Evolutionary conservation across 129 eudicot species (phyloP).

Genomic region (Flaveria sonorensis): DNA sequence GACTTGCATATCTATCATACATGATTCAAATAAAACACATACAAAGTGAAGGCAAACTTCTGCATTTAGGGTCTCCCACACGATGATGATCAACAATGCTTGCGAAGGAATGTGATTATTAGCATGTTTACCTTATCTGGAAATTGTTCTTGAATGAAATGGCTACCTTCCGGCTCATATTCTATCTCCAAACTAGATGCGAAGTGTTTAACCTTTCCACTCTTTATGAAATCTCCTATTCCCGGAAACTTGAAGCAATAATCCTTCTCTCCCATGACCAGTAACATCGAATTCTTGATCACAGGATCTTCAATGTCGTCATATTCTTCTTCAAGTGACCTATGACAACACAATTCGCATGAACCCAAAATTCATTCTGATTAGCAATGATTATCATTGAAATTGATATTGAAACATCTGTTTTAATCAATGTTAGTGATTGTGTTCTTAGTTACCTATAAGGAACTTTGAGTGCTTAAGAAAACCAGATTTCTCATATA

Average conservation of each 20-base stretch:
- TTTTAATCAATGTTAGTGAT: background rate
- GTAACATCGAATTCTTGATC: constrained; percentile 43
- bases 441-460: constrained; percentile 39
- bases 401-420: background rate
- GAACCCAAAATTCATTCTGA: background rate
- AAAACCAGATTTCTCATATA: constrained; percentile 53
- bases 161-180: background rate
- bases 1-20: too few species aligned
- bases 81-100: background rate
- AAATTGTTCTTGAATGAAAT: constrained; percentile 25
- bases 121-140: constrained; percentile 12
- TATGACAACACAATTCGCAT: constrained; percentile 12
- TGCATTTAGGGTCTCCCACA: too few species aligned
- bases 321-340: constrained; percentile 46
- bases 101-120: background rate
- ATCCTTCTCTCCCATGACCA: constrained; percentile 56
- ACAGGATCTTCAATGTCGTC: constrained; percentile 35
- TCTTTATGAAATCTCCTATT: constrained; percentile 26
- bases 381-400: too few species aligned
- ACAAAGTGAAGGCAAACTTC: too few species aligned
- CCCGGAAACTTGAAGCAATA: constrained; percentile 47
- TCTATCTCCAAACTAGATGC: background rate
- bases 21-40: too few species aligned
- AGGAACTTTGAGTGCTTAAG: constrained; percentile 47
- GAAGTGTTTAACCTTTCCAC: background rate